Evolutionary conservation across 139 green algal species (phyloP), one percentile per base, ranked within the genome.

Genomic region (Edaphochlamys debaryana): DNA sequence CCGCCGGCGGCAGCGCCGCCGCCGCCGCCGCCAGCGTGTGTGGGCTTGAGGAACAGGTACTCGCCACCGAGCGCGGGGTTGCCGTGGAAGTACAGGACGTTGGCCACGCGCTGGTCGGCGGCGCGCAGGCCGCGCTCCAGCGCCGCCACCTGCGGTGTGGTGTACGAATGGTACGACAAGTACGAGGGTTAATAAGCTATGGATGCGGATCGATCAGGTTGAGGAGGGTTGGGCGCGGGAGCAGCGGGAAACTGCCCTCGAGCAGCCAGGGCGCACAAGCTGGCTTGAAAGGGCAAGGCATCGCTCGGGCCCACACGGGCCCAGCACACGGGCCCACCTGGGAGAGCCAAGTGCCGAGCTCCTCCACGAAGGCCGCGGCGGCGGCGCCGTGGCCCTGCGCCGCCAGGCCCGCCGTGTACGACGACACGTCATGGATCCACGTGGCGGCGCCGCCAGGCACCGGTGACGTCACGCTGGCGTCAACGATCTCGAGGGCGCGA

Each of bases 291-390:
- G n/a, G n/a, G n/a, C n/a, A n/a, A n/a, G n/a, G n/a, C n/a, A n/a
- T n/a, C n/a, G n/a, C n/a, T n/a, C n/a, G n/a, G n/a, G n/a, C n/a
- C n/a, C n/a, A n/a, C n/a, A n/a, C n/a, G n/a, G n/a, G n/a, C n/a
- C n/a, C n/a, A n/a, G n/a, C n/a, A n/a, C n/a, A n/a, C n/a, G n/a
- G n/a, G 11, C 45, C 11, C 13, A 54, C 52, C 73, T 56, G 37
- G 38, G 73, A 56, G 38, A 80, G 73, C 56, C 58, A 80, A 38
- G 4, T 25, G 56, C 73, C 73, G 48, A 69, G 56, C 73, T 80
- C 73, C 73, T 80, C 73, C 38, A 69, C 9, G 66, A 60, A 80
- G 56, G 69, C 56, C 17, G 56, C 73, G 20, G 73, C 73, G 37
- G 73, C 73, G 5, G 54, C 11, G 27, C 4, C 54, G 56, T 80